Percentiles rank a stretch among this genome's conserved stretches.
Conservation (phyloP, 768 basidiomycete species). For the Daedaleopsis sinensis region DNA sequence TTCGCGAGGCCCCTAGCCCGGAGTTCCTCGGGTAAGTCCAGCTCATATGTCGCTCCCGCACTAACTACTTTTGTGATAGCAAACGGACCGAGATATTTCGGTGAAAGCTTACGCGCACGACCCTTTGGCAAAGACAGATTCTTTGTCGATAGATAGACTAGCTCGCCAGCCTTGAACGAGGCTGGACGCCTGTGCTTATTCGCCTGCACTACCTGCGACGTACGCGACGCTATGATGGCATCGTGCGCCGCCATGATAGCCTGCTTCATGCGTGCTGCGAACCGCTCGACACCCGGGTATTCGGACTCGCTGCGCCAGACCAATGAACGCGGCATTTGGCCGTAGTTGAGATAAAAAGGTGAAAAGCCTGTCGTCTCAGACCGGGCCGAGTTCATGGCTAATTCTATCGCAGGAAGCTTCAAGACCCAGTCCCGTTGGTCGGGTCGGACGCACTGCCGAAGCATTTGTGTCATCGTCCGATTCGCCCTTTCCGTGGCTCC, state of each 20-base stretch:
- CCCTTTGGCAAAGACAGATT: slow-evolving; percentile 38
- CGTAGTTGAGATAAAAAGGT: slow-evolving; percentile 37
- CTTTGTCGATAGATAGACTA: slow-evolving; percentile 40
- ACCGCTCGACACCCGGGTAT: slow-evolving; percentile 27
- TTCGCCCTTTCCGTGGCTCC: slow-evolving; percentile 42
- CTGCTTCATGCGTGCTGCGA: slow-evolving; percentile 24
- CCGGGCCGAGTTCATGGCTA: slow-evolving; percentile 34
- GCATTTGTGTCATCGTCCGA: slow-evolving; percentile 34
- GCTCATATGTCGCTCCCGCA: slow-evolving; percentile 26
- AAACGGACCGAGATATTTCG: slow-evolving; percentile 43
- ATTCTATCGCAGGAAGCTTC: slow-evolving; percentile 25
- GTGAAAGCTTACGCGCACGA: slow-evolving; percentile 36
- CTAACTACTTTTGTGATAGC: slow-evolving; percentile 18
- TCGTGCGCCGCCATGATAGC: slow-evolving; percentile 39
- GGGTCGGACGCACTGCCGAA: slow-evolving; percentile 28
- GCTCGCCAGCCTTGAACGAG: slow-evolving; percentile 24
- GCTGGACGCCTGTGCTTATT: slow-evolving; percentile 29
- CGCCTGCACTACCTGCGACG: slow-evolving; percentile 31
- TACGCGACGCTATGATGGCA: slow-evolving; percentile 35
- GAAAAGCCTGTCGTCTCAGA: slow-evolving; percentile 38
- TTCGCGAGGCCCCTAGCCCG: slow-evolving; percentile 30
- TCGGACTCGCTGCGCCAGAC: neutral
- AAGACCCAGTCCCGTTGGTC: slow-evolving; percentile 39
- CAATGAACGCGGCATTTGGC: slow-evolving; percentile 17
- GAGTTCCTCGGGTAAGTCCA: slow-evolving; percentile 35